Base-by-base conservation (phyloP, 2,329 filamentous ascomycete genomes). In the Gnomoniopsis sp. region DNA sequence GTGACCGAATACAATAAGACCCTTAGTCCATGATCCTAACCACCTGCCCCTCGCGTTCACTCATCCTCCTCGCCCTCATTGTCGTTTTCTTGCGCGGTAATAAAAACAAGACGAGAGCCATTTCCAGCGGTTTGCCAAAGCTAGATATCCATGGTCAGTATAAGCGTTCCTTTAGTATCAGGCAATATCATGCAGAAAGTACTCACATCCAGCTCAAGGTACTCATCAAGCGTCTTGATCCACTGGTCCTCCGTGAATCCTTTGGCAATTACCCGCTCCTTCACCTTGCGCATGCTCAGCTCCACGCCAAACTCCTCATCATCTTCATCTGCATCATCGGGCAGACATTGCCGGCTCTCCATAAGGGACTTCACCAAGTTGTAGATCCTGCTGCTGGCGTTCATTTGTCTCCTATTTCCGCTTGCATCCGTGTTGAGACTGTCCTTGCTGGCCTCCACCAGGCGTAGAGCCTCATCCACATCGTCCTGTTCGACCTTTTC, bases 171-270 rank as follows among this genome's bases (percentile, higher is more conserved):
- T 3, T 14, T 44, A 38, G 51, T 2, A 26, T 44, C 41, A 51
- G 53, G 23, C 53, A 10, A 49, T 23, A n/a, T 21, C 46, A 30
- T 52, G 23, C 48, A 23, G n/a, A 11, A 43, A 57, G 69, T 64
- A 88, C 93, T 91, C 79, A 98, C 95, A 79, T 96, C 90, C 62
- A 96, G 77, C 65, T 84, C 79, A 2, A 90, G 88, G 75, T 99
- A 98, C 78, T 96, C 93, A 63, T 96, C 88, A 70, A 99, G 81
- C 21, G 93, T 88, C 65, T 84, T 84, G 69, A 90, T 82, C 77
- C 96, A 92, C 74, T 99, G 93, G 74, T 98, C 91, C 64, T 92
- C 88, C 0, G 93, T 99, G 74, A 97, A 99, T 2, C 95, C 95
- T 82, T 96, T 97, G 55, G 93, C 95, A 67, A 98, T 82, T 33